Evolutionary conservation across 2,329 filamentous ascomycete species (phyloP).

Genomic region (Claviceps humidiphila): DNA sequence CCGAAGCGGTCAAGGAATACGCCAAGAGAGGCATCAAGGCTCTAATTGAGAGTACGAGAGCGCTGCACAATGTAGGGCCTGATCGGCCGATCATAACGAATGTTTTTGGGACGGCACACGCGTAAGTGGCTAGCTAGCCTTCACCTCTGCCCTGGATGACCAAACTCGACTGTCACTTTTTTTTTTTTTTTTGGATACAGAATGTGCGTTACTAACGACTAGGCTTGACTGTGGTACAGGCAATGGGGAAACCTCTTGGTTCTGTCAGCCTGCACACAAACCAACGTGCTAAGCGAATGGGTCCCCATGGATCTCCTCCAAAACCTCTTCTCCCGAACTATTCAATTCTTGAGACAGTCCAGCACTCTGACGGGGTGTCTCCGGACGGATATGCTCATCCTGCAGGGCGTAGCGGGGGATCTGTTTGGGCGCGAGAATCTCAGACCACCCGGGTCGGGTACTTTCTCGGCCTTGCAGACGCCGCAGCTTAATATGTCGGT

Average conservation of each 20-base stretch:
- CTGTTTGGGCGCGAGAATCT: slow-evolving; percentile 23
- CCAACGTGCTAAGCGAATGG: slow-evolving; percentile 44
- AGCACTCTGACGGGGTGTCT: slow-evolving; percentile 64
- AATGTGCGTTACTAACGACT: background rate
- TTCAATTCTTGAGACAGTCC: slow-evolving; percentile 59
- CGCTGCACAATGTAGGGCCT: slow-evolving; percentile 55
- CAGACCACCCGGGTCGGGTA: slow-evolving; percentile 22
- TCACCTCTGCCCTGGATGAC: too few species aligned
- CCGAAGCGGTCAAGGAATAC: slow-evolving; percentile 35
- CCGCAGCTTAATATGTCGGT: slow-evolving; percentile 10
- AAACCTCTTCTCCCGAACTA: slow-evolving; percentile 56
- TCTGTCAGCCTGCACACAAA: slow-evolving; percentile 67
- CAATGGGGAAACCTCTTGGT: slow-evolving; percentile 96
- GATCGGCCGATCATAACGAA: slow-evolving; percentile 80
- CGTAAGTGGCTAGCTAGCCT: slow-evolving; percentile 47
- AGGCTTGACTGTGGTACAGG: slow-evolving; percentile 28
- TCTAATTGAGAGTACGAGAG: slow-evolving; percentile 71
- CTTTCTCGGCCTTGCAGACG: slow-evolving; percentile 25
- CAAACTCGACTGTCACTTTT: background rate
- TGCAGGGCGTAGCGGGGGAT: slow-evolving; percentile 41
- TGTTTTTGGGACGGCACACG: slow-evolving; percentile 87
- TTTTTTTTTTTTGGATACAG: too few species aligned
- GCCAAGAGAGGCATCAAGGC: slow-evolving; percentile 55
- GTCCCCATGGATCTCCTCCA: slow-evolving; percentile 44
- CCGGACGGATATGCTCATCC: slow-evolving; percentile 58